Conservation (phyloP, 2,329 filamentous ascomycete species). For the Aspergillus fischeri region DNA sequence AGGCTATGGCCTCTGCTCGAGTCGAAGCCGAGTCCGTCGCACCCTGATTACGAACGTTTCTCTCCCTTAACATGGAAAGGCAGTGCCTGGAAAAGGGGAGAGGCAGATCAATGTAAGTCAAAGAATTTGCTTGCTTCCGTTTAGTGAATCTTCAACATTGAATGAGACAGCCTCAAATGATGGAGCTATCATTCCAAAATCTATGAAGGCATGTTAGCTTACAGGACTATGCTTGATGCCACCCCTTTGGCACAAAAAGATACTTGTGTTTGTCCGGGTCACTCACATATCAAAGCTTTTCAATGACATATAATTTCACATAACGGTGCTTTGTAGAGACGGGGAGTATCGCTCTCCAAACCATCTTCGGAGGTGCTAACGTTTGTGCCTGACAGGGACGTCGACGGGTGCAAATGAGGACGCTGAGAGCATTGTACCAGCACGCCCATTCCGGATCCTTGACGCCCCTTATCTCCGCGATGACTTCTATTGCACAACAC, state of each 20-base stretch:
- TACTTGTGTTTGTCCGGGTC: background rate
- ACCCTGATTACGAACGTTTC: conserved; percentile 25
- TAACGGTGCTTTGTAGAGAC: background rate
- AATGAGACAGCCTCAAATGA: background rate
- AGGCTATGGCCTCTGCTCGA: conserved; percentile 17
- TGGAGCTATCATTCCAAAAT: background rate
- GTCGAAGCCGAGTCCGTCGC: conserved; percentile 21
- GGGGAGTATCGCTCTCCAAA: background rate
- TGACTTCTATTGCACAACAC: conserved; percentile 89
- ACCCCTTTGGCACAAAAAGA: background rate
- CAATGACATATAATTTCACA: background rate
- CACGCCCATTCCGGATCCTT: conserved; percentile 77
- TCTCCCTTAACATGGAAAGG: conserved; percentile 38
- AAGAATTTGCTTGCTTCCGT: background rate
- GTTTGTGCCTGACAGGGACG: conserved; percentile 20
- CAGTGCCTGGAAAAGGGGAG: conserved; percentile 34
- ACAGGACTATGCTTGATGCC: background rate
- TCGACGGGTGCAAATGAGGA: conserved; percentile 10
- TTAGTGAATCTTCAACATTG: background rate
- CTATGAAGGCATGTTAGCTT: background rate
- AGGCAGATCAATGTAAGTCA: conserved; percentile 32
- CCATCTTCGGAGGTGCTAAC: conserved; percentile 10
- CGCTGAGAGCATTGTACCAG: conserved; percentile 53
- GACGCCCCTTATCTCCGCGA: conserved; percentile 87
- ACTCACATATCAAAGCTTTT: background rate